Percentiles rank a stretch among this genome's conserved stretches.
phyloP scores from a whole-genome alignment of 108 stramenopile genomes.

The Epithemia pelagica region DNA sequence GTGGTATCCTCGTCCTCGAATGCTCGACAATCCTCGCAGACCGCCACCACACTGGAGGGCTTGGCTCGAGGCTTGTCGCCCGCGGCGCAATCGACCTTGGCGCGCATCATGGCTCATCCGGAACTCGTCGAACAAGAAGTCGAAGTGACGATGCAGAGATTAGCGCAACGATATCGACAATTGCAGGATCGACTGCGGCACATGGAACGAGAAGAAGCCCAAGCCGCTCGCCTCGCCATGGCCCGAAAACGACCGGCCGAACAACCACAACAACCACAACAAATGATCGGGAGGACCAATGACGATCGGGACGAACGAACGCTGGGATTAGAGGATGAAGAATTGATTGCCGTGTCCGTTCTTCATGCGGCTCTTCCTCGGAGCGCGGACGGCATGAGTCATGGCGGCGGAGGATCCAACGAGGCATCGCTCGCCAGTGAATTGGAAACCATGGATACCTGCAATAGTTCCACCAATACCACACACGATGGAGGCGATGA shows the following conservation, averaged over 20 bases:
- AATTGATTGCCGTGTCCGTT: constrained; percentile 48
- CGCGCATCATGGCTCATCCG: constrained; percentile 54
- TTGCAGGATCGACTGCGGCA: constrained; percentile 37
- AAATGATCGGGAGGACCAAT: no score
- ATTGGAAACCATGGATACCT: not conserved
- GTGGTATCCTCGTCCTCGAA: not conserved
- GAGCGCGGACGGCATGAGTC: constrained; percentile 8
- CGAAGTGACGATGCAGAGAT: constrained; percentile 40
- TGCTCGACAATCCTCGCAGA: constrained; percentile 1
- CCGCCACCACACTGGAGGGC: not conserved
- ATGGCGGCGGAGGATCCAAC: not conserved
- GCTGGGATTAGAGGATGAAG: constrained; percentile 28
- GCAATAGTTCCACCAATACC: not conserved
- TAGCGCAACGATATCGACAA: constrained; percentile 46
- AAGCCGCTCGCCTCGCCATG: not conserved
- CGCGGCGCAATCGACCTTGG: constrained; percentile 28
- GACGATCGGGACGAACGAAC: not conserved
- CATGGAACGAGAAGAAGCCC: constrained; percentile 2
- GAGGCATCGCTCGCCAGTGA: not conserved
- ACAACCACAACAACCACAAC: not conserved
- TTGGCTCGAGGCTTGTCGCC: constrained; percentile 8
- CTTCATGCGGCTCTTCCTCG: constrained; percentile 31
- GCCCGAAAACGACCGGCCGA: not conserved
- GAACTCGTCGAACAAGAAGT: constrained; percentile 51
- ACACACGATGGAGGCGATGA: not conserved